These are phyloP conservation scores for Globisporangium alternatum DNA, from an alignment of 352 stramenopile genomes.

Conservation along the genomic window DNA sequence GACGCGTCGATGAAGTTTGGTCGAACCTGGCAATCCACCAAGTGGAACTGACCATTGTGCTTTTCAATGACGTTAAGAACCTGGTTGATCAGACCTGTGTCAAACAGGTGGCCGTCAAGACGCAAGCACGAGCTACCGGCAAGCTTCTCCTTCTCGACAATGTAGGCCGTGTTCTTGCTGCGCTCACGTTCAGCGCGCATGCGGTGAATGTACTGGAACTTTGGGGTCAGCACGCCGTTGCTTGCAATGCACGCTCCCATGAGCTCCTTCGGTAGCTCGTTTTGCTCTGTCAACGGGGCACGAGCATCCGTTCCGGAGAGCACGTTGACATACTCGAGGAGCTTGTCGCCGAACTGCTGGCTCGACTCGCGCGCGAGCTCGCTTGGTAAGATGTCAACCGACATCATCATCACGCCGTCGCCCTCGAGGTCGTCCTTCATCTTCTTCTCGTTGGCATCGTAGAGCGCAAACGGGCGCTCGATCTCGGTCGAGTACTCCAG, in stretches of 20 bases:
- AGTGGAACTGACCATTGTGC: constrained; percentile 84
- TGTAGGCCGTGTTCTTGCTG: constrained; percentile 60
- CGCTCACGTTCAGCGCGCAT: constrained; percentile 86
- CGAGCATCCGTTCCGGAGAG: constrained; percentile 55
- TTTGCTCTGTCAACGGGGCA: constrained; percentile 45
- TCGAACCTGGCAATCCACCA: constrained; percentile 90
- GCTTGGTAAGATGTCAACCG: constrained; percentile 94
- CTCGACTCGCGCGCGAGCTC: constrained; percentile 94
- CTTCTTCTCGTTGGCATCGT: constrained; percentile 72
- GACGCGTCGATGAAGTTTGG: constrained; percentile 57
- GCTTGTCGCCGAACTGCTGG: constrained; percentile 93
- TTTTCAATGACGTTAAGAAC: constrained; percentile 93
- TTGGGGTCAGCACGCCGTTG: constrained; percentile 80
- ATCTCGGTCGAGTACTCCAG: constrained; percentile 92
- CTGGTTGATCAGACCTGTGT: constrained; percentile 95
- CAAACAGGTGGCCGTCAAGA: constrained; percentile 94
- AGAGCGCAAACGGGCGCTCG: constrained; percentile 92
- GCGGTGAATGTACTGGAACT: constrained; percentile 92
- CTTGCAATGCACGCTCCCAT: constrained; percentile 89
- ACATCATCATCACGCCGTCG: constrained; percentile 91
- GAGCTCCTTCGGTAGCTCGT: constrained; percentile 72
- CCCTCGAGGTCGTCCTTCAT: constrained; percentile 70
- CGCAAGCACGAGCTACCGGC: constrained; percentile 78
- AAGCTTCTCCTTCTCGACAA: constrained; percentile 66
- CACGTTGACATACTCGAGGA: constrained; percentile 83